Evolutionary conservation across 148 eudicot genomes (phyloP), one percentile per base, ranked within the genome.

Genomic region (Rhododendron ovatum): DNA sequence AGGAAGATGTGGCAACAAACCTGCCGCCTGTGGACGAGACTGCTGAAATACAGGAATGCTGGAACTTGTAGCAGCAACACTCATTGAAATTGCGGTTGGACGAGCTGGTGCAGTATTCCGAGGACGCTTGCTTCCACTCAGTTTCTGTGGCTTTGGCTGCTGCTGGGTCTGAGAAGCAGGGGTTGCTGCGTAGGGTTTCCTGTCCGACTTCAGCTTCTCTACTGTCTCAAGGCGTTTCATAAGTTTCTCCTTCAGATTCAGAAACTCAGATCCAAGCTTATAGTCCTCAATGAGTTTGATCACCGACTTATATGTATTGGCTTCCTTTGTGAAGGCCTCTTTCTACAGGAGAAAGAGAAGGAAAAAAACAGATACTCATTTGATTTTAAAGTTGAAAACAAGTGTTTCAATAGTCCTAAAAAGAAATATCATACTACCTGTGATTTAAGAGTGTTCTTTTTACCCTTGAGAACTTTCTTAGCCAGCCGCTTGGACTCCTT

Each of bases 281-380:
- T 83, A 75, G 17, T 91, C 90, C 84, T 86, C 86, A 45, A 91
- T 85, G 88, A 75, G 69, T 63, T 86, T 91, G 53, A 91, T 67
- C 30, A 90, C 92, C 14, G 90, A 80, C 85, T 80, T 90, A 81
- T 88, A 77, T 3, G 91, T 86, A 85, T 11, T 55, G 9, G 87
- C 41, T 91, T 91, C 93, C 84, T 88, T 89, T 61, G 73, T 33
- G 33, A 65, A 83, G 30, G 90, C 89, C 69, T 87, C 90, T 50
- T 83, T 91, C 92, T 91, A 84, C 74, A 84, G 18, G 61, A 80
- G 82, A 76, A 80, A 20, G 43, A 73, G 20, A 78, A 30, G 20
- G 33, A 82, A 78, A 26, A 47, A 76, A 53, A 9, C 20, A 45
- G 37, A 35, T 8, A 43, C 71, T 51, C 37, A 39, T 45, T 84